Evolutionary conservation across 495 filamentous ascomycete species (phyloP).

Genomic region (Venustampulla echinocandica): DNA sequence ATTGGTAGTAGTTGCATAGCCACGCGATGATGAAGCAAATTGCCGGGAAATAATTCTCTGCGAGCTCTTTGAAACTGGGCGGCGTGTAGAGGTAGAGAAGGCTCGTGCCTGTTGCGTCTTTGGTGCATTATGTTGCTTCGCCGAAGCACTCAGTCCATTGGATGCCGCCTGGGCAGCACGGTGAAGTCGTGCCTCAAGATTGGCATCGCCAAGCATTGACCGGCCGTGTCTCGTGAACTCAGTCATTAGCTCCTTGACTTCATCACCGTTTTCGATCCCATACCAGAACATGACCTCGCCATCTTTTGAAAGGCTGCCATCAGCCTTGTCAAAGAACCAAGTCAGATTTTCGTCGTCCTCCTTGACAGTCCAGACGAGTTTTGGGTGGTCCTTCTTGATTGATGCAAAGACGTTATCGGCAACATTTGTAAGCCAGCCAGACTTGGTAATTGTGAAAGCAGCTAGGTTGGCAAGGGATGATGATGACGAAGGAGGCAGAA

Average conservation of each 20-base stretch:
- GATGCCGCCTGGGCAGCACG: slow-evolving; percentile 62
- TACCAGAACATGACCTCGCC: slow-evolving; percentile 97
- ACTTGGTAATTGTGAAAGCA: slow-evolving; percentile 90
- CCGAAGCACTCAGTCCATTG: slow-evolving; percentile 39
- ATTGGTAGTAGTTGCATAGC: slow-evolving; percentile 71
- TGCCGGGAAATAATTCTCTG: not conserved
- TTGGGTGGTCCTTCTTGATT: slow-evolving; percentile 86
- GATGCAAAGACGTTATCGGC: slow-evolving; percentile 95
- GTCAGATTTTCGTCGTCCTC: slow-evolving; percentile 94
- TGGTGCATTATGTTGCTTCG: slow-evolving; percentile 33
- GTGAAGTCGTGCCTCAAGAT: slow-evolving; percentile 75
- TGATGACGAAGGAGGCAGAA: slow-evolving; percentile 57
- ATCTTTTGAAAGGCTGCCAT: slow-evolving; percentile 76
- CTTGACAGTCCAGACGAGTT: slow-evolving; percentile 94
- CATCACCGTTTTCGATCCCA: slow-evolving; percentile 75
- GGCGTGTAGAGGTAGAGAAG: slow-evolving; percentile 51
- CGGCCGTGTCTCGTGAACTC: slow-evolving; percentile 80
- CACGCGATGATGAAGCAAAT: slow-evolving; percentile 26
- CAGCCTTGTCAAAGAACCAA: slow-evolving; percentile 98
- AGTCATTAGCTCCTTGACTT: slow-evolving; percentile 77
- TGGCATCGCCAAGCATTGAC: slow-evolving; percentile 84
- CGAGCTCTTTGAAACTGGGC: slow-evolving; percentile 20
- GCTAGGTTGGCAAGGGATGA: slow-evolving; percentile 64
- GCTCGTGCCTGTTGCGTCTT: slow-evolving; percentile 51
- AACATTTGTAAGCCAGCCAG: slow-evolving; percentile 90